phyloP scores from a whole-genome alignment of 441 rosid genomes.

The Adansonia rubrostipa region DNA sequence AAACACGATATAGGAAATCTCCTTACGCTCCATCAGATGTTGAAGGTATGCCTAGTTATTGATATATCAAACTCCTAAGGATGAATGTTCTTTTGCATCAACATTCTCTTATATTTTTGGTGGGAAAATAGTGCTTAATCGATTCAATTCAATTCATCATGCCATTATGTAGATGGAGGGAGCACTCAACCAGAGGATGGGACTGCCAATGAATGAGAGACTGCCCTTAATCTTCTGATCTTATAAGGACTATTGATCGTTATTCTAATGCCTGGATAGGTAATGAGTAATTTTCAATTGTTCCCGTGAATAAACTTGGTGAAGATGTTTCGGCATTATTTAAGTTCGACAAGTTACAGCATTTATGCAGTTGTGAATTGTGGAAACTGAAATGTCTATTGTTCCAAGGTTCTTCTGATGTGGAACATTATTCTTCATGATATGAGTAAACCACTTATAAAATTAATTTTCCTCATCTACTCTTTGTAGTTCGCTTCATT shows the following conservation, averaged over 20 bases:
- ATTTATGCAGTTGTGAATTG: constrained; percentile 29
- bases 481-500: neutral
- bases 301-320: constrained; percentile 37
- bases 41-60: constrained; percentile 51
- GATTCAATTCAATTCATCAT: constrained; percentile 18
- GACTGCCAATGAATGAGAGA: constrained; percentile 50
- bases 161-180: constrained; percentile 57
- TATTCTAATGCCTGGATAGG: constrained; percentile 38
- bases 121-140: constrained; percentile 5
- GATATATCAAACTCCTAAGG: neutral
- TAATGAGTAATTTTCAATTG: constrained; percentile 39
- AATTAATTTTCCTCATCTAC: neutral
- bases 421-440: constrained; percentile 28
- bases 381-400: constrained; percentile 21
- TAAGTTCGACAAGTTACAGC: constrained; percentile 15
- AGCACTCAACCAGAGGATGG: constrained; percentile 62
- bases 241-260: constrained; percentile 39
- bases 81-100: neutral
- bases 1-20: constrained; percentile 90
- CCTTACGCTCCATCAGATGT: constrained; percentile 82
- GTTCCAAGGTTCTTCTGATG: constrained; percentile 20
- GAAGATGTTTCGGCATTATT: constrained; percentile 29
- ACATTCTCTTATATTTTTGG: neutral
- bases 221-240: constrained; percentile 27
- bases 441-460: too few relatives aligned